A percentile compares a stretch with the other conserved stretches of the same genome.
Conservation (phyloP, 495 filamentous ascomycete species). For the Aspergillus affinis region DNA sequence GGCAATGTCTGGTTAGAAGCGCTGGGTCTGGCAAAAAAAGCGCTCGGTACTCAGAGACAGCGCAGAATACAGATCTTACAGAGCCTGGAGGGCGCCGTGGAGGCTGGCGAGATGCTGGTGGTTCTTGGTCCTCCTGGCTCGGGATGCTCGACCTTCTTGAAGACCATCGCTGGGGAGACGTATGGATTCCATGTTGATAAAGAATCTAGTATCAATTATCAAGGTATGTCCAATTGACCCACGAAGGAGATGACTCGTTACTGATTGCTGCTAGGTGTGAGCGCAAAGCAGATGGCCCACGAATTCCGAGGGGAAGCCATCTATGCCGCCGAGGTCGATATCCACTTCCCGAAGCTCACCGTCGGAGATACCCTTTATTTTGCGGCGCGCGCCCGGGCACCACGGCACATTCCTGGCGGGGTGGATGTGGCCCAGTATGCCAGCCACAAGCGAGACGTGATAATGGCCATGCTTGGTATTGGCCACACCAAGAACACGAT, state of each 20-base stretch:
- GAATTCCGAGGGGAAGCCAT: constrained; percentile 66
- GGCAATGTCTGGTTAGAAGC: constrained; percentile 59
- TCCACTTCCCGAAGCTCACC: constrained; percentile 62
- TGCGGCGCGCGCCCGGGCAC: constrained; percentile 49
- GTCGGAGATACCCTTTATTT: constrained; percentile 64
- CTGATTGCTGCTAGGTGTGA: too few relatives aligned
- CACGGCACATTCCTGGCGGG: constrained; percentile 41
- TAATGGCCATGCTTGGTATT: constrained; percentile 62
- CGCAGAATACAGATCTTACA: constrained; percentile 64
- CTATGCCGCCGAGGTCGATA: constrained; percentile 62
- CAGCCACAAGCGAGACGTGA: constrained; percentile 47
- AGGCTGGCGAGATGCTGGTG: constrained; percentile 74
- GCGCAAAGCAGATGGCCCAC: constrained; percentile 47
- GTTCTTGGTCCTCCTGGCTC: constrained; percentile 72
- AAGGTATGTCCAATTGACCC: constrained; percentile 64
- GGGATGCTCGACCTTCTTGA: constrained; percentile 69
- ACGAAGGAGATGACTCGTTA: too few relatives aligned
- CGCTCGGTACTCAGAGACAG: constrained; percentile 40
- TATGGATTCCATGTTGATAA: constrained; percentile 64
- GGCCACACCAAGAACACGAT: constrained; percentile 70
- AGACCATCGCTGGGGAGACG: constrained; percentile 64
- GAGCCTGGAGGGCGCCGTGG: constrained; percentile 66
- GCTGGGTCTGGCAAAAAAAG: constrained; percentile 39
- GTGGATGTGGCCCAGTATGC: constrained; percentile 43
- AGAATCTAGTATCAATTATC: constrained; percentile 62